Percentiles rank a stretch among this genome's conserved stretches.
Evolutionary conservation across 768 basidiomycete species (phyloP).

Genomic region (Lyophyllum semitale): DNA sequence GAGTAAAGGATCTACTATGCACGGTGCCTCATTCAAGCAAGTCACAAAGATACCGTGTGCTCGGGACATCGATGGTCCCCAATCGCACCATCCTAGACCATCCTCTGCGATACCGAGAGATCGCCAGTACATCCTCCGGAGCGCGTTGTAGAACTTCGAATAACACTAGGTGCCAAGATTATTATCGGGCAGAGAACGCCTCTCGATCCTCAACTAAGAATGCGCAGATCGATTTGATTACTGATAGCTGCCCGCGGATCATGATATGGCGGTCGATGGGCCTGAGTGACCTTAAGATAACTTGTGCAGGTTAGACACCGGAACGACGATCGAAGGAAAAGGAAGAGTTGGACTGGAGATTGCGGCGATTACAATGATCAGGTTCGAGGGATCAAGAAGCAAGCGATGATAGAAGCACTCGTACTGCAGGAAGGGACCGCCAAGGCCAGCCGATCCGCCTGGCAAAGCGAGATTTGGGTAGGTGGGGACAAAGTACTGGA

Average conservation of each 20-base stretch:
- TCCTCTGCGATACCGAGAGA: too few species aligned
- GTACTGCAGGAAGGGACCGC: not conserved
- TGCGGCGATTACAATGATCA: not conserved
- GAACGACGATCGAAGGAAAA: not conserved
- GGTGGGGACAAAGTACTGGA: not conserved
- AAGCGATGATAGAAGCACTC: too few species aligned
- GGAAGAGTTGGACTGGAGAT: slow-evolving; percentile 1
- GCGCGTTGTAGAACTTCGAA: too few species aligned
- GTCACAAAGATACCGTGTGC: too few species aligned
- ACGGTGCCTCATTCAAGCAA: too few species aligned
- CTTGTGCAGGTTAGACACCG: too few species aligned
- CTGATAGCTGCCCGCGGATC: not conserved
- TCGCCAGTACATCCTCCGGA: too few species aligned
- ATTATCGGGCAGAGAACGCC: not conserved
- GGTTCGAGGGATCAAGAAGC: not conserved
- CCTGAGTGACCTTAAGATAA: too few species aligned
- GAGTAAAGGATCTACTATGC: too few species aligned
- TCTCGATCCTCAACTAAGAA: too few species aligned
- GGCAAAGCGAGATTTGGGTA: slow-evolving; percentile 3
- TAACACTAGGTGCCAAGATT: not conserved
- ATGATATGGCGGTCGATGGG: not conserved
- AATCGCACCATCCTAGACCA: too few species aligned
- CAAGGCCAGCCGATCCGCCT: slow-evolving; percentile 13
- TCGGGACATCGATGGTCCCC: not conserved
- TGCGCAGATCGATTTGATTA: not conserved